phyloP scores from a whole-genome alignment of 2,329 filamentous ascomycete species.

The Hymenoscyphus infarciens region DNA sequence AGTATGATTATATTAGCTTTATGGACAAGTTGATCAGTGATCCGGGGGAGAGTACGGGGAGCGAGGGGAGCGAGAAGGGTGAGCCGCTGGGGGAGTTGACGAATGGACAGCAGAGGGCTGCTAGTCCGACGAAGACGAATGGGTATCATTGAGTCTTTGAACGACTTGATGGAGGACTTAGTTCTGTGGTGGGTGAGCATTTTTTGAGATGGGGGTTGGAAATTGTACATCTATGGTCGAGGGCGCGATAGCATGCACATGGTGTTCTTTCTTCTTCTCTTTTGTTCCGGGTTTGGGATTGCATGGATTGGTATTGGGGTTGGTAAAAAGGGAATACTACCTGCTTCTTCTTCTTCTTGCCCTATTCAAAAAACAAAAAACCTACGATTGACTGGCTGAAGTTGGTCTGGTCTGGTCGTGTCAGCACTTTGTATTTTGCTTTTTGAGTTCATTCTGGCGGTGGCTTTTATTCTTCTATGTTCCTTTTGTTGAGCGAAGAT shows the following conservation, averaged over 20 bases:
- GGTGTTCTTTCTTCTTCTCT: background rate
- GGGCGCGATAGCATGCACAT: background rate
- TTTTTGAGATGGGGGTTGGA: background rate
- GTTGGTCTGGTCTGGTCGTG: background rate
- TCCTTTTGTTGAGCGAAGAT: background rate
- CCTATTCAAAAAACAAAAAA: background rate
- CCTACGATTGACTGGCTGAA: too few species aligned
- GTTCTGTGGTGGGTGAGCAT: background rate
- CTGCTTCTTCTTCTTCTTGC: background rate
- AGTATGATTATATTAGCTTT: constrained; percentile 95
- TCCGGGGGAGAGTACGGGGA: constrained; percentile 16
- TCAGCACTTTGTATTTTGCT: background rate
- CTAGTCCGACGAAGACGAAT: constrained; percentile 11
- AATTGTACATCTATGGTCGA: constrained; percentile 1
- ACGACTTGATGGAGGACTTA: background rate
- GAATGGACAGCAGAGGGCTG: constrained; percentile 23
- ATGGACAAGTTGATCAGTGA: constrained; percentile 78
- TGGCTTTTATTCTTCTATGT: background rate
- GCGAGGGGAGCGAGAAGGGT: constrained; percentile 17
- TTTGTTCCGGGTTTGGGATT: background rate
- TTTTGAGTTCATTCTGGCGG: background rate
- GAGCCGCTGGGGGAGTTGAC: constrained; percentile 25
- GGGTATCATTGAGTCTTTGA: constrained; percentile 12
- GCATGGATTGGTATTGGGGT: background rate
- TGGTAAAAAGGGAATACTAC: background rate